Percentiles rank a stretch among this genome's conserved stretches.
phyloP scores from a whole-genome alignment of 2,329 filamentous ascomycete genomes.

The Beauveria bassiana region DNA sequence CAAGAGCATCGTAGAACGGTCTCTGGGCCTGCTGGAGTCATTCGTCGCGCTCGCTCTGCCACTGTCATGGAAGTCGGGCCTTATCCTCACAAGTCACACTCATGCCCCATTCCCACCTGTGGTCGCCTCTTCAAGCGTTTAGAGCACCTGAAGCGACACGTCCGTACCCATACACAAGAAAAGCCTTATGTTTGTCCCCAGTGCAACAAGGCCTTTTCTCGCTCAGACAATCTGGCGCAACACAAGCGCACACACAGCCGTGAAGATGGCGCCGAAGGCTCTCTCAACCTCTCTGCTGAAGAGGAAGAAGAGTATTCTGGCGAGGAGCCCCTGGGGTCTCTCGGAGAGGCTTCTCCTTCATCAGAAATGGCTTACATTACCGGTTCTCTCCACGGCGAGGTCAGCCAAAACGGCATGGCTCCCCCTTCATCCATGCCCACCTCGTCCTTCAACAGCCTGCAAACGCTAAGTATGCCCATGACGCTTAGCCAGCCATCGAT shows the following conservation, averaged over 20 bases:
- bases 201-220: constrained; percentile 97
- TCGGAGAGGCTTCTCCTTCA: constrained; percentile 70
- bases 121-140: constrained; percentile 97
- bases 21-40: constrained; percentile 65
- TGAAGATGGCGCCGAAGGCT: constrained; percentile 50
- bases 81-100: constrained; percentile 96
- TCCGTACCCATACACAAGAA: constrained; percentile 98
- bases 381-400: constrained; percentile 38
- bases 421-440: constrained; percentile 17
- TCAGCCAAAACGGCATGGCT: constrained; percentile 26
- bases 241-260: constrained; percentile 74
- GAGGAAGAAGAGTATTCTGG: constrained; percentile 78
- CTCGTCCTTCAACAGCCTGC: constrained; percentile 47
- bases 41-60: constrained; percentile 84
- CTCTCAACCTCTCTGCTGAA: constrained; percentile 64
- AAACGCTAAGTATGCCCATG: constrained; percentile 58
- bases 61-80: constrained; percentile 95
- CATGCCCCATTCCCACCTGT: constrained; percentile 97
- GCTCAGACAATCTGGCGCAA: constrained; percentile 98
- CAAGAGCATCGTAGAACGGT: constrained; percentile 55
- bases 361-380: constrained; percentile 58
- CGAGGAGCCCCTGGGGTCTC: constrained; percentile 73
- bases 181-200: constrained; percentile 95
- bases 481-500: constrained; percentile 49
- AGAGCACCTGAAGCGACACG: constrained; percentile 97